Conservation (phyloP, 768 basidiomycete genomes). For the Tulasnella sp. region DNA sequence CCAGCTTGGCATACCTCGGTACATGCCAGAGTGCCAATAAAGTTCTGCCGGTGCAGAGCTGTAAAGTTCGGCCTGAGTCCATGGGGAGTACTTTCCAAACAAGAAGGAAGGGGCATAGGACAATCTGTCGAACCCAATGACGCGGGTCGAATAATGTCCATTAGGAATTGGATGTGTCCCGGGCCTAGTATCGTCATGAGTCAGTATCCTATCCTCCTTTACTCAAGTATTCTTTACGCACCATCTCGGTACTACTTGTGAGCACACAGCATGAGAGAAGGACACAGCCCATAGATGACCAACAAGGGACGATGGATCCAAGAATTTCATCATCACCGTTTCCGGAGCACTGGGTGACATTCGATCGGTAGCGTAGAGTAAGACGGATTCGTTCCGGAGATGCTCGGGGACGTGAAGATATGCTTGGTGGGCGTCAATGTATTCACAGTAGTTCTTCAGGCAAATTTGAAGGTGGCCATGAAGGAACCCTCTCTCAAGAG, state of each 20-base stretch:
- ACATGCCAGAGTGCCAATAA: neutral
- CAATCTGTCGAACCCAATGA: neutral
- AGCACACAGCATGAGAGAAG: neutral
- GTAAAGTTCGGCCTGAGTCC: neutral
- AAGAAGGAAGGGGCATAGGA: neutral
- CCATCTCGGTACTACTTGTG: neutral
- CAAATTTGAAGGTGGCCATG: slow-evolving; percentile 3
- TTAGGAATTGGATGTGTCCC: neutral
- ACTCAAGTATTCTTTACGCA: neutral
- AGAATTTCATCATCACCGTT: neutral
- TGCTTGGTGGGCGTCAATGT: neutral
- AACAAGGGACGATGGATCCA: neutral
- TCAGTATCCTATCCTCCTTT: neutral
- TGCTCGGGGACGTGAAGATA: slow-evolving; percentile 2
- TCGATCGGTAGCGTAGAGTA: neutral
- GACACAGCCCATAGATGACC: neutral
- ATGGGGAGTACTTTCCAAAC: neutral
- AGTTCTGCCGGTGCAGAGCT: neutral
- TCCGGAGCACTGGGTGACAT: neutral
- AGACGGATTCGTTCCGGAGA: neutral
- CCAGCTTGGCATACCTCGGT: neutral
- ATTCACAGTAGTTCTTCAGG: neutral
- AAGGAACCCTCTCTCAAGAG: neutral
- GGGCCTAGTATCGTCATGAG: neutral
- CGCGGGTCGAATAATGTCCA: neutral